A percentile compares a stretch with the other conserved stretches of the same genome.
These are phyloP conservation scores for Sclerotinia nivalis DNA, from an alignment of 2,329 filamentous ascomycete species.

Conservation along the genomic window DNA sequence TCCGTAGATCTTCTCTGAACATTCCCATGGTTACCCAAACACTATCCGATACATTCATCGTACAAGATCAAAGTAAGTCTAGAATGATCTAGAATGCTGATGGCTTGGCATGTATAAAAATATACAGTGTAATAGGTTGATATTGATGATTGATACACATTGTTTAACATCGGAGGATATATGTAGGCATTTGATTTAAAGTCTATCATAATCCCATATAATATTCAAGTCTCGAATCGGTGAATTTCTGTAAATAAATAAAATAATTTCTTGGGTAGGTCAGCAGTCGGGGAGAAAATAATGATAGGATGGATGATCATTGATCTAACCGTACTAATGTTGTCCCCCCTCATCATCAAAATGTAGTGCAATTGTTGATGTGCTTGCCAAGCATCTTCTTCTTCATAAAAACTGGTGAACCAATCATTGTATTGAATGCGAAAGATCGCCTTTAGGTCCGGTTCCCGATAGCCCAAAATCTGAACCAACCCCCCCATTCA, in stretches of 20 bases:
- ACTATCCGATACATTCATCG: not conserved
- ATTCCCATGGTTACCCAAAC: not conserved
- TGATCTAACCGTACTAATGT: not conserved
- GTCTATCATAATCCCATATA: not conserved
- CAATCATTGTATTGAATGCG: constrained; percentile 4
- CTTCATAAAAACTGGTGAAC: not conserved
- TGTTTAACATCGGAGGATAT: not conserved
- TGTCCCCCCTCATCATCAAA: constrained; percentile 12
- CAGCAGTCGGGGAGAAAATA: not conserved
- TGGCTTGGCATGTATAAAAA: not conserved
- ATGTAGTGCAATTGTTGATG: not conserved
- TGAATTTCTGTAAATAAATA: not conserved
- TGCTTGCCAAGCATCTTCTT: not conserved
- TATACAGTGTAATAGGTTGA: not conserved
- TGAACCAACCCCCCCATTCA: constrained; percentile 11
- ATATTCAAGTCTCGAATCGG: not conserved
- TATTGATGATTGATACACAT: not conserved
- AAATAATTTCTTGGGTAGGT: not conserved
- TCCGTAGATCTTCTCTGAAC: not conserved
- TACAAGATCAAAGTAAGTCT: not conserved
- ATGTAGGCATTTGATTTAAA: not conserved
- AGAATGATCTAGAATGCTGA: constrained; percentile 9
- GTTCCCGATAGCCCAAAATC: constrained; percentile 15
- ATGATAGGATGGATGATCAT: constrained; percentile 2
- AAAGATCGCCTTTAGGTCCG: not conserved